Base-by-base conservation (phyloP, 495 filamentous ascomycete genomes). In the Oleoguttula mirabilis region DNA sequence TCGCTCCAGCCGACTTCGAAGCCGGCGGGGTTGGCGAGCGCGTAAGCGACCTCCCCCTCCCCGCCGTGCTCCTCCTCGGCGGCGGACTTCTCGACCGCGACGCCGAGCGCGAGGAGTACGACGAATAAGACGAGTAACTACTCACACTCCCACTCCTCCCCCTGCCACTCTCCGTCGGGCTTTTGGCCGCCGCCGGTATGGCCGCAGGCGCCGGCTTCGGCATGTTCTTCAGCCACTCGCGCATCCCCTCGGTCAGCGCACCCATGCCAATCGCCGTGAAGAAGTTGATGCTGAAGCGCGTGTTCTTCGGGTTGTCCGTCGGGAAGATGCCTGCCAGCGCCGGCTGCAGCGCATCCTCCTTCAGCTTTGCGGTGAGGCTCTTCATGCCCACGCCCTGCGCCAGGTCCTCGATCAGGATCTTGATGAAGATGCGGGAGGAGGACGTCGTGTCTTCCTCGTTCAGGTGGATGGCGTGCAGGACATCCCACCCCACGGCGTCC, bases 211-310 rank as follows among this genome's bases (percentile, higher is more conserved):
- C 66, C 30, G 86, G 81, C 52, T 84, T 82, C 17, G 88, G 82
- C 54, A 82, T 73, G 55, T 86, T 94, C 57, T 86, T 83, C 41
- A 96, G 66, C 56, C 76, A 77, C 51, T 86, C 84, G 52, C 90
- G 77, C 88, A 96, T 94, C 50, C 86, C 82, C 50, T 96, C 92
- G 10, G 90, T 99, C 50, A 99, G 64, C 22, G 71, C 75, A 61
- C 90, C 90, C 79, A 99, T 87, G 45, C 86, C 85, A 58, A 99
- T 88, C 51, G 83, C 85, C 6, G 90, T 99, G 61, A 96, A 96
- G 66, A 93, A 99, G 61, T 99, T 99, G 75, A 96, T 92, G 15
- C 88, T 84, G 68, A 99, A 99, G 32, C 90, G 78, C 11, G 84
- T 88, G 61, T 94, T 85, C 43, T 81, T 76, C 6, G 84, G 76